phyloP scores from a whole-genome alignment of 345 rosid species.

The Linum tenue region DNA sequence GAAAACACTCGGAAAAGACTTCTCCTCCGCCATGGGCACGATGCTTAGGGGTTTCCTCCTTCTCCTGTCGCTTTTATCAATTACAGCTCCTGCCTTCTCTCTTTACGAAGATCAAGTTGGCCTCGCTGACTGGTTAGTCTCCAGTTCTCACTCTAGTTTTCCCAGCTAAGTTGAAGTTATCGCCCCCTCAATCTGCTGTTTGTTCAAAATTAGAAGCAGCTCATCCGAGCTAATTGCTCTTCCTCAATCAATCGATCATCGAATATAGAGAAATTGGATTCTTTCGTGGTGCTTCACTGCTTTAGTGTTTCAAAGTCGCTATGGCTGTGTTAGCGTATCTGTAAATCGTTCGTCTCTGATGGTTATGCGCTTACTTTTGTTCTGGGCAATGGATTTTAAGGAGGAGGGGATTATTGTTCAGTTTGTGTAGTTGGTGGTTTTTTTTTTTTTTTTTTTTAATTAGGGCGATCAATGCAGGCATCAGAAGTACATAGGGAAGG shows the following conservation, averaged over 20 bases:
- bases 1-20: not conserved
- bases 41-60: slow-evolving; percentile 38
- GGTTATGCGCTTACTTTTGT: too few species aligned
- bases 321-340: not conserved
- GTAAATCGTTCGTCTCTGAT: not conserved
- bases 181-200: not conserved
- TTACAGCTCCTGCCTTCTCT: slow-evolving; percentile 32
- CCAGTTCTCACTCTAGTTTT: not conserved
- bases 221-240: not conserved
- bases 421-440: not conserved
- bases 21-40: slow-evolving; percentile 34
- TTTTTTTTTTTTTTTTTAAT: slow-evolving; percentile 1
- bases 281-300: not conserved
- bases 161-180: not conserved
- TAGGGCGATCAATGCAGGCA: slow-evolving; percentile 39
- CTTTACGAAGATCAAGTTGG: slow-evolving; percentile 96
- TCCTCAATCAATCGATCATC: not conserved
- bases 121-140: slow-evolving; percentile 78
- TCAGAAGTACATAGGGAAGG: slow-evolving; percentile 82
- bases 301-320: too few species aligned
- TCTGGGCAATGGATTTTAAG: too few species aligned
- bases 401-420: not conserved
- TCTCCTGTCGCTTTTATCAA: slow-evolving; percentile 34
- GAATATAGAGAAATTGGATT: not conserved
- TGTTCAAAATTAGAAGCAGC: too few species aligned